phyloP scores from a whole-genome alignment of 1,284 basidiomycete species.

The Mrakiaceae sp. region DNA sequence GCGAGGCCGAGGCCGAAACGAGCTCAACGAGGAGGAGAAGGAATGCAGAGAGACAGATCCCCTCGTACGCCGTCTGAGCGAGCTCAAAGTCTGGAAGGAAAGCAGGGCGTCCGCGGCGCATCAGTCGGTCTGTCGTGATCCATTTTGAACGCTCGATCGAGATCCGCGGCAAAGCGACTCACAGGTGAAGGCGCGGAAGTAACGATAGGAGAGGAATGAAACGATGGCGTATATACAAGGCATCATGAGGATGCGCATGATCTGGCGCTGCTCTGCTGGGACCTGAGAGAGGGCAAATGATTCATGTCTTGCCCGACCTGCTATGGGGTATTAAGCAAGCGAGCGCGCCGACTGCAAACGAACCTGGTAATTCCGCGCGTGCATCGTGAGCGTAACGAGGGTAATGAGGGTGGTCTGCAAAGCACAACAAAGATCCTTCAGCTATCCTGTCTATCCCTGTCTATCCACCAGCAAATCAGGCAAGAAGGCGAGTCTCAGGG shows the following conservation, averaged over 20 bases:
- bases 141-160: neutral
- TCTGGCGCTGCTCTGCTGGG: conserved; percentile 29
- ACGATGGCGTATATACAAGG: conserved; percentile 55
- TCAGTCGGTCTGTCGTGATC: neutral
- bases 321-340: too few relatives aligned
- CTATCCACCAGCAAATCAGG: too few relatives aligned
- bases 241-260: conserved; percentile 34
- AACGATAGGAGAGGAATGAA: conserved; percentile 78
- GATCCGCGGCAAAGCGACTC: conserved; percentile 37
- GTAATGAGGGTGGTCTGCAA: conserved; percentile 7
- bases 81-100: conserved; percentile 41
- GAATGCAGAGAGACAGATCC: conserved; percentile 27
- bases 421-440: too few relatives aligned
- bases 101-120: too few relatives aligned
- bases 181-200: conserved; percentile 39
- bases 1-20: conserved; percentile 55
- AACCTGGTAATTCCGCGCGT: neutral
- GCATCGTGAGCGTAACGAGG: neutral
- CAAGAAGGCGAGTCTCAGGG: too few relatives aligned
- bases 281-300: neutral
- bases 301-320: neutral
- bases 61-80: conserved; percentile 20
- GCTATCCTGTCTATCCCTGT: too few relatives aligned
- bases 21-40: conserved; percentile 66
- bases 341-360: too few relatives aligned